Conservation (phyloP, 1,139 yeast species). For the Taphrina pruni region DNA sequence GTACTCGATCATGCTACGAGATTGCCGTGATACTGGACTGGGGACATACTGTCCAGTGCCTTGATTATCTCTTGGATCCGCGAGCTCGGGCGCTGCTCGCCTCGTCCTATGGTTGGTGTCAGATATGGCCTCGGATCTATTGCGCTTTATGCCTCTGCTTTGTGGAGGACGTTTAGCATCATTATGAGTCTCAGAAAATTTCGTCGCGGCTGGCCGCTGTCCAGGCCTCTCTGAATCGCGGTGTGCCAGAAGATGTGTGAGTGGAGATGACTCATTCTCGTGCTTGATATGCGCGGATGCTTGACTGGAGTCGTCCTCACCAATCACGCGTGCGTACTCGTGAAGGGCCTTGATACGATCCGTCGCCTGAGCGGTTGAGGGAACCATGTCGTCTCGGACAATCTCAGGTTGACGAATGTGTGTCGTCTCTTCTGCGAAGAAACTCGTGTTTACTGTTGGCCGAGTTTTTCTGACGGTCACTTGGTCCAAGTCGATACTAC, state of each 20-base stretch:
- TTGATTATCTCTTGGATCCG: background rate
- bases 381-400: background rate
- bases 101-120: background rate
- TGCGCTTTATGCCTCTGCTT: slow-evolving; percentile 6
- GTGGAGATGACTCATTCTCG: slow-evolving; percentile 1
- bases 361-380: background rate
- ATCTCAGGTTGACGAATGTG: background rate
- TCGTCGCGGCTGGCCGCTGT: background rate
- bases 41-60: slow-evolving; percentile 6
- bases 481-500: slow-evolving; percentile 24
- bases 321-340: background rate
- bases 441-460: background rate
- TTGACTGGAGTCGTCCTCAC: slow-evolving; percentile 8
- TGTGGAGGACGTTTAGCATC: background rate
- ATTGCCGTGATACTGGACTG: background rate
- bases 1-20: slow-evolving; percentile 47
- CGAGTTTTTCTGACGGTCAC: slow-evolving; percentile 17
- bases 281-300: background rate
- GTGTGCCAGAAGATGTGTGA: slow-evolving; percentile 1
- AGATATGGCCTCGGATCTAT: slow-evolving; percentile 1
- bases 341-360: background rate
- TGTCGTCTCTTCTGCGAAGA: background rate
- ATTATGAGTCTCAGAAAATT: background rate
- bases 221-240: background rate
- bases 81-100: background rate